Conservation (phyloP, 257 asterid species). For the Cinchona pubescens region DNA sequence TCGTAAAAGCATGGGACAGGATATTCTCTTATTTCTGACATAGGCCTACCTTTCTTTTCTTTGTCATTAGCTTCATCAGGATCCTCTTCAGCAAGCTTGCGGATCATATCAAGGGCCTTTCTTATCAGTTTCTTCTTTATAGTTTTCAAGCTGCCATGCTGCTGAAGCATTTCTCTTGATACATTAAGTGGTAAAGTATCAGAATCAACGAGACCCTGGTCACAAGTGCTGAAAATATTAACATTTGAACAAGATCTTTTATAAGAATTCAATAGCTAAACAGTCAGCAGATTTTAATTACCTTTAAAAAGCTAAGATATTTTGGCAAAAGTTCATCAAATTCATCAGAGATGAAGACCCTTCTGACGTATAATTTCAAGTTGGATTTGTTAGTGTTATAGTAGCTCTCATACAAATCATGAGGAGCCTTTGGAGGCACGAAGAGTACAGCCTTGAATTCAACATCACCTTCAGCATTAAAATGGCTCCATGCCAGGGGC, state of each 20-base stretch:
- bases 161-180: constrained; percentile 97
- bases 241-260: neutral
- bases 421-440: constrained; percentile 95
- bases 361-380: constrained; percentile 72
- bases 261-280: neutral
- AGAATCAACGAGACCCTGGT: constrained; percentile 96
- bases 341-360: constrained; percentile 92
- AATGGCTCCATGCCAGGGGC: constrained; percentile 89
- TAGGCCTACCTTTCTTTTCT: constrained; percentile 57
- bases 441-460: constrained; percentile 87
- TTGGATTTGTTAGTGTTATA: constrained; percentile 78
- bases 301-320: constrained; percentile 83
- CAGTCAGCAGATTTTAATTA: constrained; percentile 27
- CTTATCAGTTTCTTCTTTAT: constrained; percentile 95
- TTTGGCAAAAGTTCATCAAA: constrained; percentile 92
- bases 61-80: constrained; percentile 75
- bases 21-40: neutral
- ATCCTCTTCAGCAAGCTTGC: constrained; percentile 92
- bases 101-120: constrained; percentile 96
- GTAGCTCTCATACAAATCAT: constrained; percentile 87
- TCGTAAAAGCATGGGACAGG: neutral
- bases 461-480: constrained; percentile 93
- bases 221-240: constrained; percentile 1
- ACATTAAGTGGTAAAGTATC: constrained; percentile 94
- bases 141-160: constrained; percentile 91